These are phyloP conservation scores for Hysterium pulicare DNA, from an alignment of 2,329 filamentous ascomycete genomes.

Conservation along the genomic window DNA sequence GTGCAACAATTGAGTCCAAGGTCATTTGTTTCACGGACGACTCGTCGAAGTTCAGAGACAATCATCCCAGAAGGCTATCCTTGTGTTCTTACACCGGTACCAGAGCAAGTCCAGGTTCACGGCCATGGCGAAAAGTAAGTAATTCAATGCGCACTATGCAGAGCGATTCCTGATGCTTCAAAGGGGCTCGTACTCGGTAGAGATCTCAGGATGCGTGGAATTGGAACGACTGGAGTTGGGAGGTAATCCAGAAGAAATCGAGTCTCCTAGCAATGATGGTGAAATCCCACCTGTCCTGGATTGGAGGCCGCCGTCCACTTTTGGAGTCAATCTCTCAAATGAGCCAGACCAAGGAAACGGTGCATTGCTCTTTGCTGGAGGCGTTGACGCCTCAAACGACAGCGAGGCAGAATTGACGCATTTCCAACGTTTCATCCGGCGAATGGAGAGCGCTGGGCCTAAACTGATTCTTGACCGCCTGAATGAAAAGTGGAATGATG, in stretches of 20 bases:
- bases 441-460: slow-evolving; percentile 54
- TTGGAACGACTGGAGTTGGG: slow-evolving; percentile 21
- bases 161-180: no score
- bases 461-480: slow-evolving; percentile 55
- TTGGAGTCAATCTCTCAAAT: slow-evolving; percentile 29
- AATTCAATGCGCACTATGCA: no score
- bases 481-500: slow-evolving; percentile 44
- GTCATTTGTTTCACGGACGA: slow-evolving; percentile 23
- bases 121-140: slow-evolving; percentile 12
- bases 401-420: slow-evolving; percentile 34
- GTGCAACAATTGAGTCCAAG: slow-evolving; percentile 21
- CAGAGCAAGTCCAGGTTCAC: no score
- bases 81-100: no score
- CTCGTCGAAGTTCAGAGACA: slow-evolving; percentile 20
- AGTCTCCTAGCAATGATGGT: no score
- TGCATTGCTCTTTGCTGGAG: no score
- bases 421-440: slow-evolving; percentile 53
- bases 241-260: no score
- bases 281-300: no score
- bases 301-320: slow-evolving; percentile 30
- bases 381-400: no score
- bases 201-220: slow-evolving; percentile 17
- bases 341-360: not conserved
- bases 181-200: slow-evolving; percentile 16
- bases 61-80: no score